Conservation (phyloP, 768 basidiomycete genomes). For the Tylopilus balloui region DNA sequence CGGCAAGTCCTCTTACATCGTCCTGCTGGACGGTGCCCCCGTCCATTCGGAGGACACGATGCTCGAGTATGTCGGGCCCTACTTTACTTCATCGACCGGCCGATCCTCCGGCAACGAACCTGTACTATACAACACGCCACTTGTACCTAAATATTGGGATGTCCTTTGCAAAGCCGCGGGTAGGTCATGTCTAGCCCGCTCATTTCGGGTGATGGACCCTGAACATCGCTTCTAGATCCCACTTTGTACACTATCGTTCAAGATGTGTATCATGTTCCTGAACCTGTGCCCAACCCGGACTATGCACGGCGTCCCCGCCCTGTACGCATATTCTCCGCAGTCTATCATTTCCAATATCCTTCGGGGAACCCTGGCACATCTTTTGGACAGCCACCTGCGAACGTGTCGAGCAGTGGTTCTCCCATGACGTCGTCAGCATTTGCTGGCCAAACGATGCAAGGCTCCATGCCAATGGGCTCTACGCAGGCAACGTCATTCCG, state of each 20-base stretch:
- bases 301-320: conserved; percentile 23
- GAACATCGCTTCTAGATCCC: conserved; percentile 46
- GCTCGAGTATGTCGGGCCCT: conserved; percentile 32
- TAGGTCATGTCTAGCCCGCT: conserved; percentile 27
- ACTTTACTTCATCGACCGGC: conserved; percentile 30
- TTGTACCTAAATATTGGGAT: conserved; percentile 65
- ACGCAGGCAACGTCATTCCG: conserved; percentile 7
- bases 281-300: conserved; percentile 20
- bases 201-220: background rate
- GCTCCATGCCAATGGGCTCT: background rate
- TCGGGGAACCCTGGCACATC: conserved; percentile 8
- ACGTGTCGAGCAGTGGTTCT: conserved; percentile 8
- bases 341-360: conserved; percentile 52
- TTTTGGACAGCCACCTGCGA: conserved; percentile 9
- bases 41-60: conserved; percentile 50
- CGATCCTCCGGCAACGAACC: conserved; percentile 24
- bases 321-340: conserved; percentile 49
- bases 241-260: conserved; percentile 64
- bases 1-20: conserved; percentile 53
- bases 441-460: conserved; percentile 1
- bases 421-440: conserved; percentile 19
- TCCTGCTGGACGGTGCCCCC: conserved; percentile 45
- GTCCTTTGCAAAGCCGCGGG: conserved; percentile 52
- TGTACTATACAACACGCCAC: conserved; percentile 53
- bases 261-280: conserved; percentile 42